A percentile compares a stretch with the other conserved stretches of the same genome.
phyloP scores from a whole-genome alignment of 768 basidiomycete species.

The Royoungia palumana region DNA sequence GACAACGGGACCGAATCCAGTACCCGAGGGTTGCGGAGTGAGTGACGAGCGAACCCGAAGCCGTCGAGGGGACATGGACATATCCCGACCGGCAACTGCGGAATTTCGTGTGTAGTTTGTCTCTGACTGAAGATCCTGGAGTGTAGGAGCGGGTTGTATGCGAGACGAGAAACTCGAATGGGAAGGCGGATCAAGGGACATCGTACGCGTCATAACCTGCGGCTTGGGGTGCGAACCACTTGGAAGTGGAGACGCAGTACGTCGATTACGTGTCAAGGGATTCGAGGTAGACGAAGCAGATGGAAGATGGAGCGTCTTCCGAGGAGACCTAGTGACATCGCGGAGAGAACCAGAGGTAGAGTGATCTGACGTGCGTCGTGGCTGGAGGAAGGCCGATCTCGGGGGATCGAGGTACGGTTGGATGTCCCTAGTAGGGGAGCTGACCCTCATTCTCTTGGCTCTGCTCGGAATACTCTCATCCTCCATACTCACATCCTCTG shows the following conservation, averaged over 20 bases:
- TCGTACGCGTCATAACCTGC: constrained; percentile 49
- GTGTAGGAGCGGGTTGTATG: constrained; percentile 29
- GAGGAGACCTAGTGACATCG: constrained; percentile 25
- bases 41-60: constrained; percentile 62
- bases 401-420: constrained; percentile 56
- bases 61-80: constrained; percentile 46
- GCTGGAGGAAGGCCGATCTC: constrained; percentile 37
- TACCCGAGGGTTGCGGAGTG: constrained; percentile 60
- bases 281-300: constrained; percentile 27
- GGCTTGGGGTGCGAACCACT: constrained; percentile 33
- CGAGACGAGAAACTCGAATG: constrained; percentile 22
- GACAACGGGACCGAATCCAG: constrained; percentile 40
- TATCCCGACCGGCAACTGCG: constrained; percentile 31
- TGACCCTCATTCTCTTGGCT: constrained; percentile 52
- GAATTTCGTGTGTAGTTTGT: constrained; percentile 16
- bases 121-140: constrained; percentile 32
- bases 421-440: constrained; percentile 44
- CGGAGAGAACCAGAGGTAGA: constrained; percentile 20
- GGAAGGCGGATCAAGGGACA: constrained; percentile 68
- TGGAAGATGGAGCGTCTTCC: constrained; percentile 31
- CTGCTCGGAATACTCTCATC: constrained; percentile 33
- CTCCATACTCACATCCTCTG: constrained; percentile 24
- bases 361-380: constrained; percentile 18
- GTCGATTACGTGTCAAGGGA: constrained; percentile 35
- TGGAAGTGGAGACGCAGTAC: constrained; percentile 42